phyloP scores from a whole-genome alignment of 2,329 filamentous ascomycete species.

The Hortaea werneckii region DNA sequence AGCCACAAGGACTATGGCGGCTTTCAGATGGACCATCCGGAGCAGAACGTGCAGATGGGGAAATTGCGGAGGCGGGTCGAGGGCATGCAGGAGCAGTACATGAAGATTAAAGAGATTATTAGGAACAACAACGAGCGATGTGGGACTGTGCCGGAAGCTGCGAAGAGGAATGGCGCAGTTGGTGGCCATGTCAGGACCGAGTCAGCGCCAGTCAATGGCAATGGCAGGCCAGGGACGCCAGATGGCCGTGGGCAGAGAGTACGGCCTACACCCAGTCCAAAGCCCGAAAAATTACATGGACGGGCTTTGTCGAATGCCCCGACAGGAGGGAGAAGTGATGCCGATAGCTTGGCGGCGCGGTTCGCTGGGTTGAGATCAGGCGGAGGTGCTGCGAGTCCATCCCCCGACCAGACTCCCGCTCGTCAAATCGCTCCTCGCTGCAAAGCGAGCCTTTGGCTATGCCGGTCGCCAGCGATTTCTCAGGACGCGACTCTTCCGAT shows the following conservation, averaged over 20 bases:
- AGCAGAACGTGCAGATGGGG: slow-evolving; percentile 40
- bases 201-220: slow-evolving; percentile 7
- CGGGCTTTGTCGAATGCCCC: slow-evolving; percentile 36
- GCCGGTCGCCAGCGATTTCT: slow-evolving; percentile 31
- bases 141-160: slow-evolving; percentile 32
- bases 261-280: slow-evolving; percentile 38
- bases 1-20: slow-evolving; percentile 62
- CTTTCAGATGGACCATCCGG: slow-evolving; percentile 40
- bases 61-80: slow-evolving; percentile 23
- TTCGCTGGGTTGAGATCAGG: slow-evolving; percentile 8
- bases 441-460: slow-evolving; percentile 28
- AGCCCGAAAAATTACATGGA: slow-evolving; percentile 57
- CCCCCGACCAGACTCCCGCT: slow-evolving; percentile 17
- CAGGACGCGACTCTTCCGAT: slow-evolving; percentile 16
- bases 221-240: slow-evolving; percentile 1
- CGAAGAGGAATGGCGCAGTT: neutral
- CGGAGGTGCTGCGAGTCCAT: slow-evolving; percentile 1
- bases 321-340: slow-evolving; percentile 14
- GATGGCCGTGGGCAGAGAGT: slow-evolving; percentile 13
- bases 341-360: slow-evolving; percentile 4
- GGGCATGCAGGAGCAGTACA: slow-evolving; percentile 31
- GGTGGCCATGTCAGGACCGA: slow-evolving; percentile 7
- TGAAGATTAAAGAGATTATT: slow-evolving; percentile 41
- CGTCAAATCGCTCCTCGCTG: slow-evolving; percentile 16
- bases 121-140: slow-evolving; percentile 44